phyloP scores from a whole-genome alignment of 768 basidiomycete genomes.

The Neoboletus subvelutipes region DNA sequence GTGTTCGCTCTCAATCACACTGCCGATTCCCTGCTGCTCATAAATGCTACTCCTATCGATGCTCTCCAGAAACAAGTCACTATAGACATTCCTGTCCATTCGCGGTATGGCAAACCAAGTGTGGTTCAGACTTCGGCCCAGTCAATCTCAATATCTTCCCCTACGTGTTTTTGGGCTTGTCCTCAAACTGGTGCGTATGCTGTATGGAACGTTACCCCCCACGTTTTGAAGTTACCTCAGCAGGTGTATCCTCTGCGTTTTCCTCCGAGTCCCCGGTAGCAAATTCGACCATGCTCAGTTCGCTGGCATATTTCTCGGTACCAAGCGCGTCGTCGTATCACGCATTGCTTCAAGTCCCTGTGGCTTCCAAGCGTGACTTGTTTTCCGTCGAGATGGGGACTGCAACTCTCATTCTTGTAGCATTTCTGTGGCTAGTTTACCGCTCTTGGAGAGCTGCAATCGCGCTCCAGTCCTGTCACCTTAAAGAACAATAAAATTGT shows the following conservation, averaged over 20 bases:
- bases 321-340: constrained; percentile 7
- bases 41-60: constrained; percentile 25
- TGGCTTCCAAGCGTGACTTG: constrained; percentile 34
- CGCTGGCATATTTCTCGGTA: constrained; percentile 17
- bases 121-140: constrained; percentile 12
- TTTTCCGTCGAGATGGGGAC: constrained; percentile 39
- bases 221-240: constrained; percentile 11
- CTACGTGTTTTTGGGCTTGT: constrained; percentile 36
- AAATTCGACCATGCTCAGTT: constrained; percentile 24
- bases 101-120: constrained; percentile 39
- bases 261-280: constrained; percentile 20
- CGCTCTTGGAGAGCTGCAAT: constrained; percentile 27
- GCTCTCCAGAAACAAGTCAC: constrained; percentile 8
- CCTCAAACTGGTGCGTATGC: constrained; percentile 22
- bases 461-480: constrained; percentile 16
- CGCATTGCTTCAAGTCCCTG: constrained; percentile 29
- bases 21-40: constrained; percentile 31
- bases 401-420: constrained; percentile 26
- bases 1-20: constrained; percentile 34
- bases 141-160: constrained; percentile 24
- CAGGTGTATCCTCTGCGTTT: background rate
- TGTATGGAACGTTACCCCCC: background rate
- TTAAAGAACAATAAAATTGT: constrained; percentile 26
- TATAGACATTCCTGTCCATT: constrained; percentile 44
- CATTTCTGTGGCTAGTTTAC: constrained; percentile 36